phyloP scores from a whole-genome alignment of 768 basidiomycete species.

The Boletus vinaceobasis region DNA sequence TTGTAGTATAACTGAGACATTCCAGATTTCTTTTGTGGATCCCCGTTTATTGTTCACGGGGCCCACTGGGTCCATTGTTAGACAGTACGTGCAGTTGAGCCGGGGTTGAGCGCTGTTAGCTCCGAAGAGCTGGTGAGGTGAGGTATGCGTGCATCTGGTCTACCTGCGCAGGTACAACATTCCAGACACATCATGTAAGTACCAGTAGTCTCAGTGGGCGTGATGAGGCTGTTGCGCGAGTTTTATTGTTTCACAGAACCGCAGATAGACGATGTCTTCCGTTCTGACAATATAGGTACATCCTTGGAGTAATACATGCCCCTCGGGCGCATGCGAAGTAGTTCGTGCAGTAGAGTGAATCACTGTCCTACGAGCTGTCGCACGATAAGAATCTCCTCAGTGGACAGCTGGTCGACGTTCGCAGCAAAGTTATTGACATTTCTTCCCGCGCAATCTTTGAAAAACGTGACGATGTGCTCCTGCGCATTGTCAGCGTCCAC shows the following conservation, averaged over 20 bases:
- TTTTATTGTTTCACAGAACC: not conserved
- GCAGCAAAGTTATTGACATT: conserved; percentile 62
- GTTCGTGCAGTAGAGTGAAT: not conserved
- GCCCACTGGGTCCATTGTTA: not conserved
- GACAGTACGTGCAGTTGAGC: not conserved
- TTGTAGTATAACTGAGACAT: not conserved
- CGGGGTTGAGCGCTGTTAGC: not conserved
- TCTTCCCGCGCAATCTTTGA: conserved; percentile 61
- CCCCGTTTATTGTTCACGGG: not conserved
- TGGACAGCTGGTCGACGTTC: conserved; percentile 60
- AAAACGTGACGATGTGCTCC: conserved; percentile 68
- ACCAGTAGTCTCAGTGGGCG: not conserved
- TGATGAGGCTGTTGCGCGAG: not conserved
- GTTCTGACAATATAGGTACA: conserved; percentile 8
- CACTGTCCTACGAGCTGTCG: conserved; percentile 42
- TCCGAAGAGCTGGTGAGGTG: not conserved
- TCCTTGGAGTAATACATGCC: conserved; percentile 7
- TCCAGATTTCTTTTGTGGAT: not conserved
- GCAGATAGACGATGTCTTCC: not conserved
- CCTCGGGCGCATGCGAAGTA: not conserved
- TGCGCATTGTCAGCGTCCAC: conserved; percentile 26
- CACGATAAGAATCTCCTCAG: conserved; percentile 71
- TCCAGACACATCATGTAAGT: too few species aligned
- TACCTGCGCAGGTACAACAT: not conserved
- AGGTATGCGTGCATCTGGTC: not conserved